Base-by-base conservation (phyloP, 805 yeast genomes). In the Candida manassasensis region DNA sequence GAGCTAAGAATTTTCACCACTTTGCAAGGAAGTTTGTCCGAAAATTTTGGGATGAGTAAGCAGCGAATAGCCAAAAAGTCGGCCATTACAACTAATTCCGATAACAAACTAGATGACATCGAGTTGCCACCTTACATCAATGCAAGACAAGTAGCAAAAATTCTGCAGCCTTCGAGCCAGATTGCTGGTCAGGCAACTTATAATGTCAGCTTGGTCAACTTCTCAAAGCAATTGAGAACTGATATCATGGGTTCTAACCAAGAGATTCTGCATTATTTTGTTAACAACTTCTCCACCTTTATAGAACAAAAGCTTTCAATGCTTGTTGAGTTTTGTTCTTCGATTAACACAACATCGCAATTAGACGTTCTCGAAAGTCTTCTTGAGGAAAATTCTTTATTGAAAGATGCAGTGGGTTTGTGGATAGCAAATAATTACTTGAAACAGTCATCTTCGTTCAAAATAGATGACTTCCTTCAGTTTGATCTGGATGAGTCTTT, bases 91-190 rank as follows among this genome's bases (percentile, higher is more conserved):
- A 29, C 19, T 3, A 41, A 35, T 12, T 17, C 33, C 11, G 41
- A 38, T 2, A 61, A 61, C 34, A 47, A 45, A 17, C 40, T 62
- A 4, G 69, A 65, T 33, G 47, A 57, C 15, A 53, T 67, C 13
- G 57, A 59, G 29, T 48, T 67, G 15, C 72, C 72, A 1, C 55
- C 63, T 3, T 50, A 54, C 29, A 59, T 67, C 11, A 55, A 67
- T 40, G 63, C 64, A 2, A 49, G 40, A 11, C 55, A 53, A 17
- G 43, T 67, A 6, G 42, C 52, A 2, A 49, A 40, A n/a, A 22
- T 42, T 24, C 34, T 3, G 14, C 31, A 15, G 27, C 36, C 18
- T 6, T 14, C 22, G 4, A 9, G 15, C 3, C n/a, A 14, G 16
- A n/a, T 16, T 12, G 31, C 28, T 9, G 28, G 25, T 21, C 36